Evolutionary conservation across 192 early-diverging fungal genomes (phyloP).

Genomic region (Rhizoclosmatium sp.): DNA sequence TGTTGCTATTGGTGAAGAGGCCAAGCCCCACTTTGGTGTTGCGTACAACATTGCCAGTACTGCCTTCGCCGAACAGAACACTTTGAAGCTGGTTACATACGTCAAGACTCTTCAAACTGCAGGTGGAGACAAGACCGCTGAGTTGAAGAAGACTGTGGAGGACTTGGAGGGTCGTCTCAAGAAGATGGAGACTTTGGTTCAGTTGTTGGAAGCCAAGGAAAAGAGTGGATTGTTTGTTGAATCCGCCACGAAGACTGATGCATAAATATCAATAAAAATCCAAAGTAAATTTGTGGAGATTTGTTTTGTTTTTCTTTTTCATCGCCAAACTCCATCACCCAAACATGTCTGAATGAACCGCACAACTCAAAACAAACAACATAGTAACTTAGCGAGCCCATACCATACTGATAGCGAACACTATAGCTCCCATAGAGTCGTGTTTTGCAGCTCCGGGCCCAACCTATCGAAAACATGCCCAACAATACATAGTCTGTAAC

Average conservation of each 20-base stretch:
- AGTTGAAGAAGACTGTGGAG: constrained; percentile 41
- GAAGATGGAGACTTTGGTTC: constrained; percentile 41
- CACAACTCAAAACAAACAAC: no score
- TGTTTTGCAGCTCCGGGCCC: no score
- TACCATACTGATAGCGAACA: no score
- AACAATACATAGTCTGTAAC: no score
- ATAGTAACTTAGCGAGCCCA: no score
- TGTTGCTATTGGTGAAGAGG: constrained; percentile 17
- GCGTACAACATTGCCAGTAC: not conserved
- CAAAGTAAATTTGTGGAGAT: no score
- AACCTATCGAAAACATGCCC: no score
- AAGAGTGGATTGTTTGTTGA: constrained; percentile 31
- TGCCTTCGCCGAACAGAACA: constrained; percentile 36
- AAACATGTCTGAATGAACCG: no score
- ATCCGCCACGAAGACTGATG: not conserved
- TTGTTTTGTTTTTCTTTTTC: no score
- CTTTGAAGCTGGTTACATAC: not conserved
- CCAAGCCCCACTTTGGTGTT: constrained; percentile 8
- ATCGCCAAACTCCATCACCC: no score
- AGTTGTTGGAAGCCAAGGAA: constrained; percentile 41
- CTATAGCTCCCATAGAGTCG: no score
- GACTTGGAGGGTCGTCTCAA: constrained; percentile 43
- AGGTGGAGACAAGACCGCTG: constrained; percentile 13
- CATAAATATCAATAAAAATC: no score
- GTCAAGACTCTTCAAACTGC: constrained; percentile 13